Conservation (phyloP, 768 basidiomycete species). For the Megacollybia marginata region DNA sequence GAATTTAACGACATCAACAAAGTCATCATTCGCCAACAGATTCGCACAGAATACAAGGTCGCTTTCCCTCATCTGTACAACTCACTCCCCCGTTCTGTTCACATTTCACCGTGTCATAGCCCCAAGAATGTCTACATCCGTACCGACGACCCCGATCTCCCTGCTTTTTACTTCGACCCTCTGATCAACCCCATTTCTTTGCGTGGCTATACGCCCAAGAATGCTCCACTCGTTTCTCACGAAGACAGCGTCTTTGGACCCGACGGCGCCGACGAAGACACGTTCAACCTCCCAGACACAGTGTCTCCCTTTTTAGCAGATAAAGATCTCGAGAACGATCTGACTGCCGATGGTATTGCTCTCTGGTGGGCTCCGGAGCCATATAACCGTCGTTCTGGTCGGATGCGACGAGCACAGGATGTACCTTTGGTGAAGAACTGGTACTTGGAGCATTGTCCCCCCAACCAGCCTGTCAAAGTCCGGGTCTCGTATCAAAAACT, state of each 20-base stretch:
- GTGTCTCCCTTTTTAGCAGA: conserved; percentile 76
- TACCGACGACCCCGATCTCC: conserved; percentile 98
- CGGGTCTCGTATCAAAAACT: conserved; percentile 99
- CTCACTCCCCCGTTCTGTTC: conserved; percentile 91
- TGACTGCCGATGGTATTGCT: conserved; percentile 94
- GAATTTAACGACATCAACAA: conserved; percentile 99
- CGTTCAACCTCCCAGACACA: conserved; percentile 77
- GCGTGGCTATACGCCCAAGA: conserved; percentile 80
- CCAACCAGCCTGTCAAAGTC: conserved; percentile 93
- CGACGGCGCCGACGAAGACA: conserved; percentile 78
- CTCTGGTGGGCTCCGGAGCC: conserved; percentile 99
- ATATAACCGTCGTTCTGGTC: conserved; percentile 86
- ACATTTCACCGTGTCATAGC: conserved; percentile 83
- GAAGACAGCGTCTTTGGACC: conserved; percentile 92
- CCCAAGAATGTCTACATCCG: conserved; percentile 99
- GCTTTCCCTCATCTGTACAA: conserved; percentile 99
- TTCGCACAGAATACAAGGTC: conserved; percentile 98
- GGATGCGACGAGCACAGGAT: conserved; percentile 92
- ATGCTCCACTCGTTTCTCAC: conserved; percentile 74
- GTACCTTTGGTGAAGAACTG: conserved; percentile 95
- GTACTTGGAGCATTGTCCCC: conserved; percentile 98
- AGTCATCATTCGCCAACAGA: conserved; percentile 97
- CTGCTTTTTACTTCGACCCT: conserved; percentile 98
- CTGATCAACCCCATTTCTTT: conserved; percentile 96
- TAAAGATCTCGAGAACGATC: conserved; percentile 76